A percentile compares a stretch with the other conserved stretches of the same genome.
These are phyloP conservation scores for Candida maltosa DNA, from an alignment of 805 yeast genomes.

Conservation along the genomic window DNA sequence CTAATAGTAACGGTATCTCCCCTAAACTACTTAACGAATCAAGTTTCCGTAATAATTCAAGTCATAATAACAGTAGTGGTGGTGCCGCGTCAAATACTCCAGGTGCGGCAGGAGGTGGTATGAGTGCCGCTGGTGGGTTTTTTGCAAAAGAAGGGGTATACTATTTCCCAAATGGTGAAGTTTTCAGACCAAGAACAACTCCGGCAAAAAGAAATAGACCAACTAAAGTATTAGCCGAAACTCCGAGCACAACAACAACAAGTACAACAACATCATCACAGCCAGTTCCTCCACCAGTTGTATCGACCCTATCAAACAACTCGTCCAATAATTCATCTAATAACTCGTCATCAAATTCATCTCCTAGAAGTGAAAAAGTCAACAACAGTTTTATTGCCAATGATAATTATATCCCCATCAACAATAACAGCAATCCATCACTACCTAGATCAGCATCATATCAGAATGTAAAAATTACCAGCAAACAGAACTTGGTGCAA, in stretches of 20 bases:
- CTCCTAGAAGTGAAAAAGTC: no score
- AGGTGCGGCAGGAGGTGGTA: not conserved
- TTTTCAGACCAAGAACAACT: conserved; percentile 44
- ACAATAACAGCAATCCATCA: not conserved
- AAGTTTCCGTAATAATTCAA: not conserved
- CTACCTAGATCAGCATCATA: conserved; percentile 5
- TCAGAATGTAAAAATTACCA: conserved; percentile 6
- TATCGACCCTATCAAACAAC: no score
- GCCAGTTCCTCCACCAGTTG: no score
- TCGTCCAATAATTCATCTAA: no score
- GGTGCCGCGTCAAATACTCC: not conserved
- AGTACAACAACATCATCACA: no score
- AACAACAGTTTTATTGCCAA: no score
- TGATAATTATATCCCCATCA: no score
- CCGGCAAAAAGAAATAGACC: conserved; percentile 42
- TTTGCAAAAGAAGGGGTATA: conserved; percentile 14
- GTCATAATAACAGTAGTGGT: not conserved
- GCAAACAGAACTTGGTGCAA: conserved; percentile 10
- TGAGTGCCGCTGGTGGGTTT: not conserved
- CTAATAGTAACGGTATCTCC: conserved; percentile 2
- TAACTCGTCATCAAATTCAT: no score
- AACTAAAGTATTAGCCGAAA: conserved; percentile 15
- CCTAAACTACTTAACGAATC: not conserved
- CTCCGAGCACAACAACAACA: not conserved
- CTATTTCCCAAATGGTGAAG: conserved; percentile 54